phyloP scores from a whole-genome alignment of 306 rosid species.

The Hippophae tibetana region DNA sequence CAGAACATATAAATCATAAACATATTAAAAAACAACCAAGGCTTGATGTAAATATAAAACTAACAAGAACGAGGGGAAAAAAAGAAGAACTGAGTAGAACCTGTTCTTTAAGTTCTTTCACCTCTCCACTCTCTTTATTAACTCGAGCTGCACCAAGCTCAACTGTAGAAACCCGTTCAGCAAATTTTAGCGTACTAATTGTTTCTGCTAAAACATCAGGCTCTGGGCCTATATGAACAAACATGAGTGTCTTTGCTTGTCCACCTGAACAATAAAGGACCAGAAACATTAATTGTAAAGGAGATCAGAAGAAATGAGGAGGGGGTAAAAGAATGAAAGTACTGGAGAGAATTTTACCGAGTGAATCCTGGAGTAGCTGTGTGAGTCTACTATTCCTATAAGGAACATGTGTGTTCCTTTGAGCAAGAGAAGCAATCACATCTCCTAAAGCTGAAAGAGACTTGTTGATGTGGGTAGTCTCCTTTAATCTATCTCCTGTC shows the following conservation, averaged over 20 bases:
- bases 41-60: neutral
- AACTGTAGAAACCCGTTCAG: conserved; percentile 77
- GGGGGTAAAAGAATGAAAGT: neutral
- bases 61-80: neutral
- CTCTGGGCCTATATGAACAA: conserved; percentile 91
- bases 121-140: conserved; percentile 58
- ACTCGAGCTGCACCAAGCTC: conserved; percentile 83
- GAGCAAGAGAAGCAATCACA: conserved; percentile 86
- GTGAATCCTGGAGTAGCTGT: conserved; percentile 91
- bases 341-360: conserved; percentile 38
- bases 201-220: conserved; percentile 78
- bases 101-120: conserved; percentile 88
- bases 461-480: conserved; percentile 93
- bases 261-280: conserved; percentile 44
- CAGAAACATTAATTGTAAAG: conserved; percentile 7
- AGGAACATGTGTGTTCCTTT: conserved; percentile 81
- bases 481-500: conserved; percentile 88
- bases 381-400: conserved; percentile 95
- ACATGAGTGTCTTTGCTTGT: conserved; percentile 90
- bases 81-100: conserved; percentile 18
- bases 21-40: no score
- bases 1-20: no score
- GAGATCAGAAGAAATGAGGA: neutral
- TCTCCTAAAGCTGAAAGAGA: conserved; percentile 97
- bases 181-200: conserved; percentile 84